phyloP scores from a whole-genome alignment of 2,329 filamentous ascomycete genomes.

The Trichoderma gracile region DNA sequence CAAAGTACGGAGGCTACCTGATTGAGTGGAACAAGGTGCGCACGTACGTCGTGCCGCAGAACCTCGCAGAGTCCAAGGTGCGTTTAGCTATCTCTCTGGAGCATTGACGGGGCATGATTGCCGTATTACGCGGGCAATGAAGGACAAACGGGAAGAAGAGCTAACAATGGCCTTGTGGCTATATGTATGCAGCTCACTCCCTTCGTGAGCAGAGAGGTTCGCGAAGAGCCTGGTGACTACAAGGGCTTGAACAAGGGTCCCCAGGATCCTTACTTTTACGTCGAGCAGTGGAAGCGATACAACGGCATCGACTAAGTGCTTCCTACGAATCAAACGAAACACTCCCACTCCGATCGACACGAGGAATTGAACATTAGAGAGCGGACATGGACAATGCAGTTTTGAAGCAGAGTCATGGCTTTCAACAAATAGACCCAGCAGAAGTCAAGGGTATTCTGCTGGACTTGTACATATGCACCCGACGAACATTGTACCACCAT shows the following conservation, averaged over 20 bases:
- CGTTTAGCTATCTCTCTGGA: too few species aligned
- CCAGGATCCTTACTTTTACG: conserved; percentile 61
- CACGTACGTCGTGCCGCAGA: conserved; percentile 79
- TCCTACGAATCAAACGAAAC: background rate
- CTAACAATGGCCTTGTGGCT: background rate
- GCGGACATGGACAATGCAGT: background rate
- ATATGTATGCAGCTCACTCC: conserved; percentile 65
- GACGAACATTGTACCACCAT: conserved; percentile 33
- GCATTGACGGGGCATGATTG: too few species aligned
- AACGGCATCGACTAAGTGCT: conserved; percentile 59
- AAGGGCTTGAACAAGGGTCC: conserved; percentile 55
- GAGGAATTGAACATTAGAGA: background rate
- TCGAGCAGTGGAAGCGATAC: conserved; percentile 66
- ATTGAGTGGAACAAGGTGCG: conserved; percentile 87
- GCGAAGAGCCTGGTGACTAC: conserved; percentile 55
- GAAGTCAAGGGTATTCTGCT: conserved; percentile 28
- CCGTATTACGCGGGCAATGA: too few species aligned
- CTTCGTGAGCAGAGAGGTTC: conserved; percentile 68
- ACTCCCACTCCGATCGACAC: background rate
- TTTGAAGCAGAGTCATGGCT: too few species aligned
- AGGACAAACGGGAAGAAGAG: background rate
- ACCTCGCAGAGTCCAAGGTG: conserved; percentile 72
- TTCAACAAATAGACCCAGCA: conserved; percentile 10
- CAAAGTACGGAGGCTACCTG: conserved; percentile 77
- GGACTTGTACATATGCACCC: conserved; percentile 37